A percentile compares a stretch with the other conserved stretches of the same genome.
Evolutionary conservation across 148 eudicot genomes (phyloP).

Genomic region (Salicornia ramosissima): DNA sequence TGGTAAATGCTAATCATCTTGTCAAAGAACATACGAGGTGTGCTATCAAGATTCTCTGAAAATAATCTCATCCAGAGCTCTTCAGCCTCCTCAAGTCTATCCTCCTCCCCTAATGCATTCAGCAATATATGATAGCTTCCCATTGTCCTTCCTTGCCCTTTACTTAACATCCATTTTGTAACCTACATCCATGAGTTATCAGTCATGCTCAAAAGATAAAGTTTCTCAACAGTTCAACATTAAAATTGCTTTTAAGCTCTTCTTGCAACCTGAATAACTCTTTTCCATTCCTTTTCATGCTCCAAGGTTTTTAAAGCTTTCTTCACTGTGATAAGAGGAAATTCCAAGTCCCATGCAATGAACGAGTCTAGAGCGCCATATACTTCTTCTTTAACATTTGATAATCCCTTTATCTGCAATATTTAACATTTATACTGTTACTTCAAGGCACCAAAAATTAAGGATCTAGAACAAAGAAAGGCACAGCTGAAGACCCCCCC

Average conservation of each 20-base stretch:
- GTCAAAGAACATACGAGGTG: slow-evolving; percentile 81
- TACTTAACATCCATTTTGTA: slow-evolving; percentile 98
- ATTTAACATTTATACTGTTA: background rate
- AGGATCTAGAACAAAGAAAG: background rate
- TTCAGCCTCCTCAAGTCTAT: slow-evolving; percentile 86
- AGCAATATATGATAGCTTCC: slow-evolving; percentile 73
- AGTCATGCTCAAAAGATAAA: background rate
- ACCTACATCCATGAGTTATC: slow-evolving; percentile 34
- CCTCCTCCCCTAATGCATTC: slow-evolving; percentile 83
- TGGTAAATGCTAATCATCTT: slow-evolving; percentile 74
- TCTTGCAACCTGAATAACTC: slow-evolving; percentile 73
- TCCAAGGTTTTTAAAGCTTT: slow-evolving; percentile 79
- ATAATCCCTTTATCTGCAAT: slow-evolving; percentile 67
- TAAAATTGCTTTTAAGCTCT: background rate
- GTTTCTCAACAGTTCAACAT: no score
- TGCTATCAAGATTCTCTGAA: slow-evolving; percentile 71
- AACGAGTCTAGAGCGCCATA: slow-evolving; percentile 94
- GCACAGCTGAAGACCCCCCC: background rate
- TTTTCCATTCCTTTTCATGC: slow-evolving; percentile 72
- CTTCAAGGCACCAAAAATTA: background rate
- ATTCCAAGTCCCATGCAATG: slow-evolving; percentile 95
- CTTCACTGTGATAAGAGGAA: slow-evolving; percentile 83
- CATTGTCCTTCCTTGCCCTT: slow-evolving; percentile 97
- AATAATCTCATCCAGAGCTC: slow-evolving; percentile 78
- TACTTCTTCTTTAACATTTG: slow-evolving; percentile 97